Base-by-base conservation (phyloP, 2,329 filamentous ascomycete species). In the Cercospora beticola region DNA sequence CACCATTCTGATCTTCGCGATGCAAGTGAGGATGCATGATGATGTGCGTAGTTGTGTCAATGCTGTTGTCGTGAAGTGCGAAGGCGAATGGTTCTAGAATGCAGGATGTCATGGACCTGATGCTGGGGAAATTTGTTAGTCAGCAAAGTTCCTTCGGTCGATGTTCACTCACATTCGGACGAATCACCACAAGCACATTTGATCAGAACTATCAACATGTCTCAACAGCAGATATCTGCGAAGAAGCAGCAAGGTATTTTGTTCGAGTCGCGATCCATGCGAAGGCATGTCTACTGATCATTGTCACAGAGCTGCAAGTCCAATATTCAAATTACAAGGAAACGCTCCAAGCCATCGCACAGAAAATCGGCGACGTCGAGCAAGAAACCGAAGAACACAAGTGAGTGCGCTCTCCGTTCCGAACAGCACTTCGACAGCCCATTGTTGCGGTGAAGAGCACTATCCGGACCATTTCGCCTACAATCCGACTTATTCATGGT, bases 331-430 rank as follows among this genome's bases (percentile, higher is more conserved):
- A 89, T 81, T 94, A 87, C 84, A 90, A 90, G 77, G 89, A 87
- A 76, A 88, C 85, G 36, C 87, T 99, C 68, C 94, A 98, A 82
- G 92, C 95, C 78, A 89, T 99, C 76, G 95, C 95, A 31, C 90
- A 93, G 78, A 98, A 97, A 81, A 97, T 99, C 75, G 95, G 95
- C 49, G 94, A 98, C 78, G 94, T 99, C 66, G 95, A 99, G 83
- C 93, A 97, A 80, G 95, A 98, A 80, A 90, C 92, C 21, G 95
- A 99, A 81, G 95, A 99, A 80, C 95, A 99, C 85, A 98, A 97
- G 95, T 98, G 83, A 79, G 81, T 68, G 18, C 62, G 62, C 54
- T 43, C 52, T 52, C 12, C 57, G 33, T 16, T 6, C 18, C 28
- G 6, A 12, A 40, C 12, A 36, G 36, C 23, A 18, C 54, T 26